A percentile compares a stretch with the other conserved stretches of the same genome.
Conservation (phyloP, 2,329 filamentous ascomycete genomes). For the Stenocarpella maydis region DNA sequence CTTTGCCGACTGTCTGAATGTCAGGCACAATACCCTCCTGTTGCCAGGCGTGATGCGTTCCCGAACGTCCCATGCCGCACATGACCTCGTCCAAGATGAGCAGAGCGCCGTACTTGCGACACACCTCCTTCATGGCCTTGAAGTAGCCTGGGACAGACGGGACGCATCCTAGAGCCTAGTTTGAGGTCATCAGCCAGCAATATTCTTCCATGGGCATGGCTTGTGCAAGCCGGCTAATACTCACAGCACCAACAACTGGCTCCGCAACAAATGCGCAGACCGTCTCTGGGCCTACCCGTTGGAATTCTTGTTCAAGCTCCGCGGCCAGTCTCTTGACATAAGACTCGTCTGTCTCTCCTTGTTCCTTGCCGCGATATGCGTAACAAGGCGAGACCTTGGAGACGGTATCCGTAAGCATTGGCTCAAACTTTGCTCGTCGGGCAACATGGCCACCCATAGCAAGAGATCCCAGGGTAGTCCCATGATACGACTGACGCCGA, state of each 20-base stretch:
- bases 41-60: conserved; percentile 70
- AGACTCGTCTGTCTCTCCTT: conserved; percentile 60
- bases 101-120: conserved; percentile 62
- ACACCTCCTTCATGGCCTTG: conserved; percentile 59
- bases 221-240: conserved; percentile 35
- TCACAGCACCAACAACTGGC: conserved; percentile 75
- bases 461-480: conserved; percentile 73
- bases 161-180: conserved; percentile 59
- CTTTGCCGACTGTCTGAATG: conserved; percentile 70
- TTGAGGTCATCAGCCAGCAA: background rate
- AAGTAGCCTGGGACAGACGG: conserved; percentile 62
- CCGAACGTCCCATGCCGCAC: conserved; percentile 71
- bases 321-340: conserved; percentile 69
- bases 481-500: conserved; percentile 74
- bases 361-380: conserved; percentile 64
- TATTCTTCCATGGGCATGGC: background rate
- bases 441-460: conserved; percentile 68
- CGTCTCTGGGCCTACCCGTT: conserved; percentile 66
- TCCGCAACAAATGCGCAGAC: conserved; percentile 79
- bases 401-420: conserved; percentile 64
- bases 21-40: conserved; percentile 67
- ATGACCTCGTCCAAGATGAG: conserved; percentile 71
- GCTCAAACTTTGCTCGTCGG: conserved; percentile 69
- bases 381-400: conserved; percentile 73
- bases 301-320: conserved; percentile 74